Base-by-base conservation (phyloP, 805 yeast genomes). In the Candida gorgasii region DNA sequence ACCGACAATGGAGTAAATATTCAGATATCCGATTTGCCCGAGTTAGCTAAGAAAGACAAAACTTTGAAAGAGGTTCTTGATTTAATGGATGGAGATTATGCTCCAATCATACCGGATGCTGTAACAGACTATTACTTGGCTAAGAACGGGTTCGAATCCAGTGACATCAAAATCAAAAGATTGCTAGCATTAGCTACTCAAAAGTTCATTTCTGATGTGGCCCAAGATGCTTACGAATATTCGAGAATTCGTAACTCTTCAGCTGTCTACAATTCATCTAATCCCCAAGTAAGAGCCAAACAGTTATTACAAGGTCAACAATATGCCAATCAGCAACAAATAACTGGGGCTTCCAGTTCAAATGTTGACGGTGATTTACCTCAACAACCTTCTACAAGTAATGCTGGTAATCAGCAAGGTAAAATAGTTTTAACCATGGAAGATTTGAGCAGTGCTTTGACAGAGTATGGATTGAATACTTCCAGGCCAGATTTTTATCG, bases 101-200 rank as follows among this genome's bases (percentile, higher is more conserved):
- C 96, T 3, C 99, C 99, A 2, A 84, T 92, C 24, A 93, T 93
- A 30, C 99, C 99, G 0, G 98, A 93, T 59, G 90, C 95, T 0
- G 97, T 93, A 8, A 86, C 96, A 0, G 97, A 92, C 58, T 93
- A 89, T 60, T 93, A 92, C 55, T 66, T 92, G 40, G 79, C 88
- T 17, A 84, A 84, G 55, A 84, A 89, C 48, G 97, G 97, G 29
- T 82, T 93, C 54, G 84, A 83, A 45, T 80, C 93, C 19, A 74
- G 84, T 29, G 96, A 92, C 59, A 67, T 79, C 11, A 76, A 89
- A 30, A 61, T 68, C 44, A 90, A 89, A 61, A 73, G 98, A 41
- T 68, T 93, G 27, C 70, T 93, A 37, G 97, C 98, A 0, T 70
- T 93, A 43, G 98, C 99, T 1, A 93, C 99, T 0, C 99, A 95